Percentiles rank a stretch among this genome's conserved stretches.
Evolutionary conservation across 192 early-diverging fungal species (phyloP).

Genomic region (Funneliformis mosseae): DNA sequence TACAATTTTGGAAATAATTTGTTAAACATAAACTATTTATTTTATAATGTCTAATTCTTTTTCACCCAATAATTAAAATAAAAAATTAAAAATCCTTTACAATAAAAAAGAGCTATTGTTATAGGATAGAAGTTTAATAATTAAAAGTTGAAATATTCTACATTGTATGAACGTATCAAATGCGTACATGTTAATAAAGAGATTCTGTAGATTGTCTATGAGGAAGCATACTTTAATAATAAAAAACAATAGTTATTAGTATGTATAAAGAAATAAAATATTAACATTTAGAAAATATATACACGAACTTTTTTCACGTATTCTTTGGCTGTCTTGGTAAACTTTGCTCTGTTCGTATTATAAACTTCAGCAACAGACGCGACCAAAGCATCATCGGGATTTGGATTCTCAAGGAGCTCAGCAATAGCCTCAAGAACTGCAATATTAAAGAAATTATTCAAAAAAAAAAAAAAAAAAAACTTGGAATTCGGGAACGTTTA

Average conservation of each 20-base stretch:
- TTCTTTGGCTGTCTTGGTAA: slow-evolving; percentile 72
- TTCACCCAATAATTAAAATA: no score
- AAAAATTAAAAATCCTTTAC: no score
- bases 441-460: neutral
- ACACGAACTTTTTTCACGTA: slow-evolving; percentile 68
- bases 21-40: neutral
- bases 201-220: neutral
- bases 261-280: neutral
- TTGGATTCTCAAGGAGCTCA: slow-evolving; percentile 69
- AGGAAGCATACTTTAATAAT: neutral
- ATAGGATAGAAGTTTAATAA: no score
- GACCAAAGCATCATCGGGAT: slow-evolving; percentile 83
- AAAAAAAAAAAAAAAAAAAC: neutral
- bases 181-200: no score
- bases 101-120: no score
- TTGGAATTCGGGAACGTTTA: neutral
- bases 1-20: no score
- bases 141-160: no score
- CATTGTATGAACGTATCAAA: no score
- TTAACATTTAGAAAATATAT: no score
- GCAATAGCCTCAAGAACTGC: slow-evolving; percentile 66
- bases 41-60: no score
- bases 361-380: slow-evolving; percentile 74
- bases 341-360: slow-evolving; percentile 61
- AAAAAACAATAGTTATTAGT: neutral